These are phyloP conservation scores for Pseudocercospora crystallina DNA, from an alignment of 2,329 filamentous ascomycete genomes.

Conservation along the genomic window DNA sequence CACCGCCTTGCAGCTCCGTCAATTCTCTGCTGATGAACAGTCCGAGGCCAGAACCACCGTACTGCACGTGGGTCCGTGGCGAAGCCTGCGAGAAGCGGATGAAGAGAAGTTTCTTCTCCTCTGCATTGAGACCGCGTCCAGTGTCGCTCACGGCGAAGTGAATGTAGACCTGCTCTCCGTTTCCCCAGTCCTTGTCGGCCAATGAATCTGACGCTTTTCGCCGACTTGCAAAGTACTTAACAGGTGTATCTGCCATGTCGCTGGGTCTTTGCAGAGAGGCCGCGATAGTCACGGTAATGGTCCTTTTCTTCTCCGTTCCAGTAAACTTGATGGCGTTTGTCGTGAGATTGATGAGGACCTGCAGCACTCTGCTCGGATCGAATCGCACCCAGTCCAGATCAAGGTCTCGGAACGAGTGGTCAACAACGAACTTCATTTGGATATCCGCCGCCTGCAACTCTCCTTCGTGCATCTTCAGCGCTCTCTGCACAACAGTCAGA, in stretches of 20 bases:
- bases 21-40: slow-evolving; percentile 76
- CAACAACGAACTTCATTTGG: slow-evolving; percentile 62
- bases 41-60: slow-evolving; percentile 75
- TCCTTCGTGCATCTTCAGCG: slow-evolving; percentile 75
- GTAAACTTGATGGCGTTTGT: slow-evolving; percentile 85
- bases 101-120: slow-evolving; percentile 73
- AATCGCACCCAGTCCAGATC: slow-evolving; percentile 67
- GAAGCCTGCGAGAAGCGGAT: slow-evolving; percentile 77
- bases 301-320: slow-evolving; percentile 59
- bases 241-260: slow-evolving; percentile 42
- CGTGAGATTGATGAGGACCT: slow-evolving; percentile 73
- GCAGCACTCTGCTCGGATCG: slow-evolving; percentile 72
- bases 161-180: slow-evolving; percentile 64
- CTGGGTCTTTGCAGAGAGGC: slow-evolving; percentile 60
- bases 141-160: slow-evolving; percentile 75
- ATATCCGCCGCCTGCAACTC: slow-evolving; percentile 71
- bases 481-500: slow-evolving; percentile 63
- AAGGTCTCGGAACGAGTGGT: slow-evolving; percentile 59
- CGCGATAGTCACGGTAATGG: slow-evolving; percentile 65
- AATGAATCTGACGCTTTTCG: slow-evolving; percentile 49
- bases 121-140: slow-evolving; percentile 63
- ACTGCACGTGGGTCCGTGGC: slow-evolving; percentile 72
- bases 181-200: slow-evolving; percentile 65
- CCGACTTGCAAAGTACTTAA: slow-evolving; percentile 63
- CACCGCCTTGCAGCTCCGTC: slow-evolving; percentile 77